phyloP scores from a whole-genome alignment of 2,329 filamentous ascomycete genomes.

The Hypoxylon sp. region DNA sequence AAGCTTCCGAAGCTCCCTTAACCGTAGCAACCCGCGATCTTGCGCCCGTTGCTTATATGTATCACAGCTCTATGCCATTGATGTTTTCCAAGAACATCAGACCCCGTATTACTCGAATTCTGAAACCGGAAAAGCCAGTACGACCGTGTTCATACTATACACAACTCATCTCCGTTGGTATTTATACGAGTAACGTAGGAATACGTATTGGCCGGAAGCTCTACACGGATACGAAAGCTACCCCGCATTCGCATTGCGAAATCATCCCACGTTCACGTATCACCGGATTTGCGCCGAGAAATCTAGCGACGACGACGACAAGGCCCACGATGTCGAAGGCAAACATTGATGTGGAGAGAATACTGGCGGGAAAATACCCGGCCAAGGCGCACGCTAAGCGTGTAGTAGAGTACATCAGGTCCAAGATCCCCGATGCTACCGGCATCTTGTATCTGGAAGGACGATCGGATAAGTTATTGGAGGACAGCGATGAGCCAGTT shows the following conservation, averaged over 20 bases:
- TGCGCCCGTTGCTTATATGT: constrained; percentile 1
- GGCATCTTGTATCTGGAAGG: constrained; percentile 92
- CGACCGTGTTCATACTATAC: constrained; percentile 4
- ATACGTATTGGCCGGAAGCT: constrained; percentile 27
- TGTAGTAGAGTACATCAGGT: constrained; percentile 82
- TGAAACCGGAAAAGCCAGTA: constrained; percentile 2
- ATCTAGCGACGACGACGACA: constrained; percentile 26
- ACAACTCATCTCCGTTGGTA: background rate
- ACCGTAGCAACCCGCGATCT: constrained; percentile 27
- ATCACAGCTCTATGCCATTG: constrained; percentile 14
- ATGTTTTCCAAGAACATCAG: constrained; percentile 13
- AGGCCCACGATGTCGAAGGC: constrained; percentile 48
- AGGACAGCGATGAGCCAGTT: constrained; percentile 88
- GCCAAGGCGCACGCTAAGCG: constrained; percentile 88
- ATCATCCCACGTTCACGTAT: constrained; percentile 35
- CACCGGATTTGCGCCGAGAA: constrained; percentile 31
- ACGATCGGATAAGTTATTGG: constrained; percentile 82
- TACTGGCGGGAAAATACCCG: constrained; percentile 77
- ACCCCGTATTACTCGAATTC: background rate
- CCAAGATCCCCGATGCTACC: constrained; percentile 72
- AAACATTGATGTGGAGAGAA: constrained; percentile 61
- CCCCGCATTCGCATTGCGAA: constrained; percentile 42
- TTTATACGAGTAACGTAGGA: constrained; percentile 10
- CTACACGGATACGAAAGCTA: constrained; percentile 38
- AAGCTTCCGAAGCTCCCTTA: constrained; percentile 20